These are phyloP conservation scores for Inonotus obliquus DNA, from an alignment of 1,284 basidiomycete genomes.

Conservation along the genomic window DNA sequence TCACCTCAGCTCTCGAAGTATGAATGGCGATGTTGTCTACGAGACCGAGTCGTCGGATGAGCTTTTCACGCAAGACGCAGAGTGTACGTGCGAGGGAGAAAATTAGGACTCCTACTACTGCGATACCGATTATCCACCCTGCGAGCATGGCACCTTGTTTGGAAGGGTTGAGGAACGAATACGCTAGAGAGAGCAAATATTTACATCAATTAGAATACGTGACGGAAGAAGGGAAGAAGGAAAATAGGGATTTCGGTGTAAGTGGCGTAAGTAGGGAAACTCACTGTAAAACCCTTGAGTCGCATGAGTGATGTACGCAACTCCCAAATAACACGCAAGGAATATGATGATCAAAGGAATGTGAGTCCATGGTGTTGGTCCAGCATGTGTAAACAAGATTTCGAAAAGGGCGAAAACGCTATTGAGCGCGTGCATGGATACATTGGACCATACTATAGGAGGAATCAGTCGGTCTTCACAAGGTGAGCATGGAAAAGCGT, in stretches of 20 bases:
- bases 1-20: neutral
- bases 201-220: neutral
- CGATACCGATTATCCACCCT: constrained; percentile 53
- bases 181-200: constrained; percentile 32
- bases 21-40: neutral
- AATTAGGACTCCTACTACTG: constrained; percentile 39
- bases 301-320: constrained; percentile 59
- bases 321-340: constrained; percentile 53
- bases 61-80: constrained; percentile 9
- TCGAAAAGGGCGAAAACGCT: constrained; percentile 53
- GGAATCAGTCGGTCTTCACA: neutral
- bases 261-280: too few species aligned
- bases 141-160: constrained; percentile 34
- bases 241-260: too few species aligned
- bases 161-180: constrained; percentile 41
- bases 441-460: constrained; percentile 48
- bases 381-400: constrained; percentile 47
- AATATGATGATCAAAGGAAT: constrained; percentile 43
- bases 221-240: constrained; percentile 2
- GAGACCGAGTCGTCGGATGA: constrained; percentile 2
- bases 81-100: constrained; percentile 33
- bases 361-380: constrained; percentile 50
- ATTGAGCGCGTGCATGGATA: constrained; percentile 63
- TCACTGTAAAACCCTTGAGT: constrained; percentile 60
- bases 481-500: neutral